A percentile compares a stretch with the other conserved stretches of the same genome.
Evolutionary conservation across 768 basidiomycete genomes (phyloP).

Genomic region (Boletus sp.): DNA sequence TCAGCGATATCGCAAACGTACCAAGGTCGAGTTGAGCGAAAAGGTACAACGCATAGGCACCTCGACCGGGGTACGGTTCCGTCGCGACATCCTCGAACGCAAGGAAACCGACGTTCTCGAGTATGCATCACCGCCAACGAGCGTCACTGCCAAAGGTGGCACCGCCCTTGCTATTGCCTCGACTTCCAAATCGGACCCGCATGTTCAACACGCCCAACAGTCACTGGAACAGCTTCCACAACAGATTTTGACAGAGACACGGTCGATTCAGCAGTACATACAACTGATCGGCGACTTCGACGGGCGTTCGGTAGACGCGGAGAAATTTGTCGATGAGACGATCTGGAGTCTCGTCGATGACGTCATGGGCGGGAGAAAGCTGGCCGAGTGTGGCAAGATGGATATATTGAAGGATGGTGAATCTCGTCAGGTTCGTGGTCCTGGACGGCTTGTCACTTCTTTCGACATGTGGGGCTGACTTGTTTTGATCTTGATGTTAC

Average conservation of each 20-base stretch:
- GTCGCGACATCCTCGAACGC: not conserved
- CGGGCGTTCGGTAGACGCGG: constrained; percentile 5
- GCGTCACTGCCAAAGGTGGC: not conserved
- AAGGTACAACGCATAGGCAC: constrained; percentile 3
- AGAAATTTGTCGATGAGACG: constrained; percentile 8
- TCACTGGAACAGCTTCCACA: constrained; percentile 40
- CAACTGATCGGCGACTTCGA: constrained; percentile 29
- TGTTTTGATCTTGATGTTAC: not conserved
- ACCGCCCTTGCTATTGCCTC: not conserved
- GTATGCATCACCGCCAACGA: not conserved
- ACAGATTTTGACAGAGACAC: constrained; percentile 37
- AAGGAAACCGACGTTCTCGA: not conserved
- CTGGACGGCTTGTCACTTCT: not conserved
- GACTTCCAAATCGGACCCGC: constrained; percentile 1
- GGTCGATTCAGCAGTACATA: constrained; percentile 42
- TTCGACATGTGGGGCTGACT: not conserved
- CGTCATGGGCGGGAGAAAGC: constrained; percentile 31
- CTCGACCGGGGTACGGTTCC: constrained; percentile 3
- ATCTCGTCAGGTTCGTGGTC: constrained; percentile 38
- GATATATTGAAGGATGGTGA: constrained; percentile 45
- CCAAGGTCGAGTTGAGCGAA: constrained; percentile 14
- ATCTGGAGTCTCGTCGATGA: constrained; percentile 43
- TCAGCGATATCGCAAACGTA: constrained; percentile 42
- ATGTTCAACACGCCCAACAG: constrained; percentile 21
- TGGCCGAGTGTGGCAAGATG: constrained; percentile 34